These are phyloP conservation scores for Kodamaea restingae DNA, from an alignment of 805 yeast genomes.

Conservation along the genomic window DNA sequence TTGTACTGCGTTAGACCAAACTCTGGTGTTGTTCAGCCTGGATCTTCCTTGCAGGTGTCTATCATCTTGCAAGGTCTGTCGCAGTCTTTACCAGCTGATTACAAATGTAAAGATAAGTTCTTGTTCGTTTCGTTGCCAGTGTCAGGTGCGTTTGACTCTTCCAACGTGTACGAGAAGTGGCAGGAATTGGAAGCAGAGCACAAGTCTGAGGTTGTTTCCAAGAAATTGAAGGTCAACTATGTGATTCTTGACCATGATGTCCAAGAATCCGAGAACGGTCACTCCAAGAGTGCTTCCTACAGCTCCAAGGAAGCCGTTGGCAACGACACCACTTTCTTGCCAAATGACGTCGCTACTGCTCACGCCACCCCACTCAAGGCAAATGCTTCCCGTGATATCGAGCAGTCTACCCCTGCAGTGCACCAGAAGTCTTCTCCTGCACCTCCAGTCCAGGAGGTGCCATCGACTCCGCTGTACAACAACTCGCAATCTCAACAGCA, in stretches of 20 bases:
- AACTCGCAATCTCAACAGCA: constrained; percentile 6
- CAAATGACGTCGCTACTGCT: constrained; percentile 10
- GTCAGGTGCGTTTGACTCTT: constrained; percentile 51
- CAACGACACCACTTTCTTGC: constrained; percentile 11
- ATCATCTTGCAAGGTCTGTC: constrained; percentile 82
- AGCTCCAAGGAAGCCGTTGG: constrained; percentile 13
- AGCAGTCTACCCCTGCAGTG: constrained; percentile 6
- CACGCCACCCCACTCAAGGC: constrained; percentile 13
- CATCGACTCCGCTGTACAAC: constrained; percentile 6
- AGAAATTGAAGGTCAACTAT: constrained; percentile 64
- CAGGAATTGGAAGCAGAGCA: constrained; percentile 58
- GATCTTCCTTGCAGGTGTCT: constrained; percentile 65
- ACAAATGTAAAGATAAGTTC: constrained; percentile 88
- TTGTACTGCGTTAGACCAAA: constrained; percentile 95
- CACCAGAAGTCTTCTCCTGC: constrained; percentile 8
- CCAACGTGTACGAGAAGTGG: constrained; percentile 70
- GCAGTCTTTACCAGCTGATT: constrained; percentile 68
- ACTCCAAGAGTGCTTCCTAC: constrained; percentile 17
- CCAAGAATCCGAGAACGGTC: constrained; percentile 15
- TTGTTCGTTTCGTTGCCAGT: constrained; percentile 83
- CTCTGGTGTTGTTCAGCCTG: constrained; percentile 75
- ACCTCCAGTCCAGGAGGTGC: constrained; percentile 9
- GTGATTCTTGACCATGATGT: constrained; percentile 29
- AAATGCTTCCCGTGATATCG: constrained; percentile 2
- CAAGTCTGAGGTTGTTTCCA: constrained; percentile 53